Evolutionary conservation across 176 grass and related monocot genomes (phyloP), one percentile per base, ranked within the genome.

Genomic region (Triticum monococcum): DNA sequence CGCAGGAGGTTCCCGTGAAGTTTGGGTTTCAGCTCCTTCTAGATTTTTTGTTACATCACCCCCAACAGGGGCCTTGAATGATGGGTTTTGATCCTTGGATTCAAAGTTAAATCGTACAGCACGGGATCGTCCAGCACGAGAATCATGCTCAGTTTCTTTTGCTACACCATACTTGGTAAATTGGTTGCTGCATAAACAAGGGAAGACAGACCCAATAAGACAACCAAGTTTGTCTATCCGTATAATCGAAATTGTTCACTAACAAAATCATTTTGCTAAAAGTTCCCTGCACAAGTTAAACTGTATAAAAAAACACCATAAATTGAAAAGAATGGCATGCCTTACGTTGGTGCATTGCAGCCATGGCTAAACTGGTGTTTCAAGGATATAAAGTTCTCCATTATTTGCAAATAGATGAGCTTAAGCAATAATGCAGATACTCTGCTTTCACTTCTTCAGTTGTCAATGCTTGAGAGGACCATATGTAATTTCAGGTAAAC

Each of bases 71-170:
- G 89, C 83, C 72, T 93, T 90, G 60, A 98, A 93, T 78, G 86
- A 92, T 45, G 71, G 77, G 35, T 84, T 94, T 43, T 90, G 95
- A 87, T 85, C 83, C 77, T 90, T 92, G 26, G 90, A 86, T 71
- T 93, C 91, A 26, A 87, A 80, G 65, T 54, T 76, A 86, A 90
- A 90, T 71, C 85, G 80, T 43, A 89, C 88, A 81, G 22, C 36
- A 88, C 50, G 50, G 26, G 79, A 78, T 52, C 48, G 48, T 17
- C 48, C 13, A 77, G 48, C 36, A 88, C 37, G 50, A 37, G 78
- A 82, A 82, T 78, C 83, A 40, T 11, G 72, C n/a, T 64, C 72
- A 28, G 79, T 82, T 86, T 26, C 52, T 78, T 86, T 79, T 52
- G 63, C 72, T 68, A 28, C 67, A 74, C 36, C 78, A 83, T 82